A percentile compares a stretch with the other conserved stretches of the same genome.
Evolutionary conservation across 257 asterid species (phyloP).

Genomic region (Rauvolfia tetraphylla): DNA sequence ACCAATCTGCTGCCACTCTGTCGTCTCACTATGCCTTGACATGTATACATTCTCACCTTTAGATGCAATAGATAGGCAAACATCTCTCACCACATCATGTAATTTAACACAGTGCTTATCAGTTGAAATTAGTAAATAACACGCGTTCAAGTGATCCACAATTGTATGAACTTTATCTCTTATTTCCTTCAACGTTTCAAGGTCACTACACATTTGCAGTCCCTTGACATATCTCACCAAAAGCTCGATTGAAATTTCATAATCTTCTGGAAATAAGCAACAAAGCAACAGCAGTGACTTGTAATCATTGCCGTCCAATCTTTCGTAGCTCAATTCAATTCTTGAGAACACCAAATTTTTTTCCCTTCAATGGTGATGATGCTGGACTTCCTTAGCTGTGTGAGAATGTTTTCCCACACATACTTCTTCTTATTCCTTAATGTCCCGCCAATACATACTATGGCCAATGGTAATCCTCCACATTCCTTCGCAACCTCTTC

Average conservation of each 20-base stretch:
- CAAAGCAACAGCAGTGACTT: conserved; percentile 13
- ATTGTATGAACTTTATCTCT: not conserved
- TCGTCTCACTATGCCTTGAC: not conserved
- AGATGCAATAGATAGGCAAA: not conserved
- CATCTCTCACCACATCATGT: conserved; percentile 13
- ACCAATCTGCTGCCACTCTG: too few species aligned
- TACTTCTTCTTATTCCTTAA: not conserved
- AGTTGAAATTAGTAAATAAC: not conserved
- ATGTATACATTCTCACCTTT: not conserved
- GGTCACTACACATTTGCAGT: not conserved
- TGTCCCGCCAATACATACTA: conserved; percentile 4
- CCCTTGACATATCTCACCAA: conserved; percentile 16
- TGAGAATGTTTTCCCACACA: conserved; percentile 13
- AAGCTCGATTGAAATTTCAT: conserved; percentile 10
- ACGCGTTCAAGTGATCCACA: not conserved
- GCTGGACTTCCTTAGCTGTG: not conserved
- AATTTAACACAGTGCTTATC: not conserved
- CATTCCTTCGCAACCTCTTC: conserved; percentile 12
- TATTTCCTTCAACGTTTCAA: conserved; percentile 5
- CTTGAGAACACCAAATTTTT: conserved; percentile 14
- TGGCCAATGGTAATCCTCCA: conserved; percentile 14
- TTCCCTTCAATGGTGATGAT: not conserved
- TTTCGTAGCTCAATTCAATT: conserved; percentile 14
- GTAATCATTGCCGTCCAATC: not conserved
- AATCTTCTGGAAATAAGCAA: conserved; percentile 22